phyloP scores from a whole-genome alignment of 257 asterid species.

The Solanum okadae region DNA sequence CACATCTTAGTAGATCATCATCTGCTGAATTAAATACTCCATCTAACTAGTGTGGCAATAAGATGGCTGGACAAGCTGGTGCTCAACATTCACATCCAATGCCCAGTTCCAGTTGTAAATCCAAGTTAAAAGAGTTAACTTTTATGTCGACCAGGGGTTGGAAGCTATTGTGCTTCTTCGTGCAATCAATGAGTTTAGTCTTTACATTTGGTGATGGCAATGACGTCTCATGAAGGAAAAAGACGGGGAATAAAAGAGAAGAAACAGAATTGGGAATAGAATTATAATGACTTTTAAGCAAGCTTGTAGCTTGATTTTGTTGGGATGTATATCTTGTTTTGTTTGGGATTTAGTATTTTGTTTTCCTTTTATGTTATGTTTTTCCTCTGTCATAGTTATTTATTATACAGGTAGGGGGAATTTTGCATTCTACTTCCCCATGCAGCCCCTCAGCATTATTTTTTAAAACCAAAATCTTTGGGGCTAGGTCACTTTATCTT shows the following conservation, averaged over 20 bases:
- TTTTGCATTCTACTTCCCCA: conserved; percentile 15
- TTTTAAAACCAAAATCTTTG: background rate
- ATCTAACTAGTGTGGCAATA: background rate
- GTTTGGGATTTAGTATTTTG: conserved; percentile 5
- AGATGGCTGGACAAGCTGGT: background rate
- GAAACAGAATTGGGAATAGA: background rate
- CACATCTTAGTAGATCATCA: conserved; percentile 16
- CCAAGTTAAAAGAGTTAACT: background rate
- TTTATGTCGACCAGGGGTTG: background rate
- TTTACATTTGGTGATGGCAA: background rate
- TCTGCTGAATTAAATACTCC: conserved; percentile 23
- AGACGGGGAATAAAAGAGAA: background rate
- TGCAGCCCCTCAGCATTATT: background rate
- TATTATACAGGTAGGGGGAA: background rate
- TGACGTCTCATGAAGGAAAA: conserved; percentile 10
- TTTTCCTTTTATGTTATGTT: background rate
- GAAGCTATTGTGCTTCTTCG: background rate
- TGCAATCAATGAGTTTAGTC: conserved; percentile 17
- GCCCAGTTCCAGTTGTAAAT: background rate
- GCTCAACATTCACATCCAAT: background rate
- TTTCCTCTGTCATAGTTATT: background rate
- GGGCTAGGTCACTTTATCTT: background rate
- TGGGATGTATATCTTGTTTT: conserved; percentile 12
- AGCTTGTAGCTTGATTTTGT: conserved; percentile 5
- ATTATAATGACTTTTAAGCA: conserved; percentile 5